Base-by-base conservation (phyloP, 1,284 basidiomycete species). In the Rhizopogon parksii region DNA sequence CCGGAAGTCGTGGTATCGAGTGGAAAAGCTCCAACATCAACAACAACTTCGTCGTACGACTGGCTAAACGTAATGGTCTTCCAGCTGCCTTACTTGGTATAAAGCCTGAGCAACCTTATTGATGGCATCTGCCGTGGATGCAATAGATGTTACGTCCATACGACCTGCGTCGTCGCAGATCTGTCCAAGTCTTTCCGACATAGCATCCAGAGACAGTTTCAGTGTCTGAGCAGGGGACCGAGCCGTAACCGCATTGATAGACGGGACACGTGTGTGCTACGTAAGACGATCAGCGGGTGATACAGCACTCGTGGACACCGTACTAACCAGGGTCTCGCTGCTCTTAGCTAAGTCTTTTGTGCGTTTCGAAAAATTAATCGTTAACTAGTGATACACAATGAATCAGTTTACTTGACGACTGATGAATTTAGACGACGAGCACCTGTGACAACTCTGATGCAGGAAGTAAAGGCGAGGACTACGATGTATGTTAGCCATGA, bases 101-200 rank as follows among this genome's bases (percentile, higher is more conserved):
- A 89, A 68, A 8, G 86, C 85, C 56, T 79, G 75, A 2, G 79
- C 74, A 11, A 85, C 79, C 61, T 82, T 85, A 40, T 70, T 66
- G 40, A 90, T 85, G 1, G 84, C 79, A 54, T 88, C 84, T n/a
- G 86, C 85, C 3, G 78, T 80, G 42, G 72, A 68, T 24, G 74
- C 76, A 47, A 90, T 77, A 14, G 74, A 68, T 15, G 59, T 50
- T 19, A 75, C 71, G 58, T 88, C 82, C 46, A 77, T 39, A 25
- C 67, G 53, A 42, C 56, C 56, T 5, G 70, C 57, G 39, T 64
- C 68, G 27, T 65, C 64, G 4, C 79, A 71, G 17, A 80, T 66
- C 21, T 66, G 58, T 21, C 68, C 65, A 42, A 89, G 63, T 59
- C 76, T 76, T 34, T 74, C 63, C 2, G 84, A 79, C 35, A 90